Evolutionary conservation across 805 yeast genomes (phyloP), one percentile per base, ranked within the genome.

Genomic region (Phaffomyces antillensis): DNA sequence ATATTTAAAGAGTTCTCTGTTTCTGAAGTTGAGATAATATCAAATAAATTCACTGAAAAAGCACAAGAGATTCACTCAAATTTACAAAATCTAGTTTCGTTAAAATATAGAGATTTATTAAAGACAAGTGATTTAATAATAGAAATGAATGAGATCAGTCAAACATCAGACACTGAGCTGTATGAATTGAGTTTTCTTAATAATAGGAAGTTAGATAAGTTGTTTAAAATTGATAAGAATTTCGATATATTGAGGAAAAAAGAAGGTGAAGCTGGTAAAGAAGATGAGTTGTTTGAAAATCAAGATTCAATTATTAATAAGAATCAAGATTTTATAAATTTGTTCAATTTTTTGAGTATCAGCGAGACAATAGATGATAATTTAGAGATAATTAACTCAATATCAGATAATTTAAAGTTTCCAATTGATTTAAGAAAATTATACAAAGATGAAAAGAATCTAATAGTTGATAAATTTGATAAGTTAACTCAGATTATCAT

Each of bases 61-160:
- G 32, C 46, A 9, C 15, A 25, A 7, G 23, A 34, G 13, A 33
- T 44, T 18, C 59, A 54, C 34, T 39, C 49, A 10, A 57, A 57
- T 24, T 37, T 58, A 7, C 46, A 59, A 30, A 47, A 42, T 4
- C 44, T 58, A 10, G 62, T 58, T 7, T 55, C 57, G 7, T 49
- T 51, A 5, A 54, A 58, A 36, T 58, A 58, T 38, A 44, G 61
- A 38, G 60, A 58, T 26, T 41, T 58, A 4, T 35, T 58, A 6
- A 41, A 49, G 5, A 57, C 58, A 1, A 60, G 59, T n/a, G 61
- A 58, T 37, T 44, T 48, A 37, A 58, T 58, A 11, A 52, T 54
- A 10, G 47, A 44, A 8, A 57, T 57, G 58, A 47, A 57, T 16
- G 42, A 37, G 4, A n/a, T 53, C 2, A 46, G 56, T 7, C 45